Evolutionary conservation across 2,329 filamentous ascomycete species (phyloP).

Genomic region (Botrytis medusae): DNA sequence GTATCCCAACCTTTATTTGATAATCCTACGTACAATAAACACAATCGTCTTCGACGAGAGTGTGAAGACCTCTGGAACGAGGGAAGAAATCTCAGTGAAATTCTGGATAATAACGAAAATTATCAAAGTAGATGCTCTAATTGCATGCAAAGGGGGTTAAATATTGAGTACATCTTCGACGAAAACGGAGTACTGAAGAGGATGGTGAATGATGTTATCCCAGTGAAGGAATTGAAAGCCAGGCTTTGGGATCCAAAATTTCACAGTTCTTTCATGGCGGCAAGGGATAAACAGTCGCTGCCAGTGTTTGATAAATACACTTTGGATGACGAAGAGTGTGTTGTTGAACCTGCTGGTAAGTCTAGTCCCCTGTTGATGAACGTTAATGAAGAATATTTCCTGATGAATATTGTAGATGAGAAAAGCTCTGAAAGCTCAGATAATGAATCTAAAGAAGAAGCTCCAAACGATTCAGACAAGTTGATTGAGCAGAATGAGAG

Average conservation of each 20-base stretch:
- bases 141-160: background rate
- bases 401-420: background rate
- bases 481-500: background rate
- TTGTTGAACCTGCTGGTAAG: background rate
- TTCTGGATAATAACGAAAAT: background rate
- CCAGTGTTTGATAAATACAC: background rate
- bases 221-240: background rate
- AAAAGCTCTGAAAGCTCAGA: background rate
- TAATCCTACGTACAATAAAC: background rate
- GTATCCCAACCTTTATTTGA: background rate
- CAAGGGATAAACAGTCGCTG: background rate
- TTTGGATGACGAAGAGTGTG: background rate
- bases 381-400: background rate
- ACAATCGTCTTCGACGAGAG: background rate
- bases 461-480: background rate
- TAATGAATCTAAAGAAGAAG: no score
- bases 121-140: background rate
- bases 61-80: background rate
- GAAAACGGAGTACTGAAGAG: background rate
- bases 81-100: background rate
- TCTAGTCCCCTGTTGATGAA: background rate
- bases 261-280: background rate
- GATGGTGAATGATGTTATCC: background rate
- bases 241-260: background rate
- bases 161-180: background rate